A percentile compares a stretch with the other conserved stretches of the same genome.
phyloP scores from a whole-genome alignment of 177 flowering plant genomes.

The Tripterygium wilfordii region DNA sequence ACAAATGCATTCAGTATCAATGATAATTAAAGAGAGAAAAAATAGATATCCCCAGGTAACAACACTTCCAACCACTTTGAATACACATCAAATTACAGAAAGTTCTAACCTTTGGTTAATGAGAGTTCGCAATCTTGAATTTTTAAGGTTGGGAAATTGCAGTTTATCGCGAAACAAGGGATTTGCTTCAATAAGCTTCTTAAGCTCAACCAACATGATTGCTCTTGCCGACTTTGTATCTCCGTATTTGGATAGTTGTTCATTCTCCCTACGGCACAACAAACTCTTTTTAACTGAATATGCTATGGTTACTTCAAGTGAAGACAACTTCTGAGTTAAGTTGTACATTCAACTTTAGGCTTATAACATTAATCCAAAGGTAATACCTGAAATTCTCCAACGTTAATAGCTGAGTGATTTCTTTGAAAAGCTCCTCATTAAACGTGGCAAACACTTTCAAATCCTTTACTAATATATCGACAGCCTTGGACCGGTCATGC shows the following conservation, averaged over 20 bases:
- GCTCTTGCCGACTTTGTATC: conserved; percentile 96
- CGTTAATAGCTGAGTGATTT: conserved; percentile 88
- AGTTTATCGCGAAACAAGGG: conserved; percentile 93
- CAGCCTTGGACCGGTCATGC: conserved; percentile 91
- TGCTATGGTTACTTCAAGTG: too few species aligned
- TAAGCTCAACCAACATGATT: conserved; percentile 92
- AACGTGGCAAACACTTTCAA: conserved; percentile 89
- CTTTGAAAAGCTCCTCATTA: conserved; percentile 93
- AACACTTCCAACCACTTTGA: too few species aligned
- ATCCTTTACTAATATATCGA: conserved; percentile 91
- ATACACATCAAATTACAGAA: too few species aligned
- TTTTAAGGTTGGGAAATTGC: conserved; percentile 86
- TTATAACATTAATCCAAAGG: too few species aligned
- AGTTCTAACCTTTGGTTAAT: conserved; percentile 98
- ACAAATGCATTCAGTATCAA: too few species aligned
- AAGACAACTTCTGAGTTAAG: too few species aligned
- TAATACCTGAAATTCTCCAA: conserved; percentile 94
- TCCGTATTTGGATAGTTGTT: conserved; percentile 94
- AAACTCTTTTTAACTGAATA: neutral
- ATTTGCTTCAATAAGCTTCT: conserved; percentile 96
- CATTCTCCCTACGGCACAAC: conserved; percentile 72
- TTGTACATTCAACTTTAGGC: too few species aligned
- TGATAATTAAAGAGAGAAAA: too few species aligned
- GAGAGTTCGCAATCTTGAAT: conserved; percentile 82
- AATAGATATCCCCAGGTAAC: too few species aligned